Evolutionary conservation across 345 rosid species (phyloP).

Genomic region (Gossypium australe): DNA sequence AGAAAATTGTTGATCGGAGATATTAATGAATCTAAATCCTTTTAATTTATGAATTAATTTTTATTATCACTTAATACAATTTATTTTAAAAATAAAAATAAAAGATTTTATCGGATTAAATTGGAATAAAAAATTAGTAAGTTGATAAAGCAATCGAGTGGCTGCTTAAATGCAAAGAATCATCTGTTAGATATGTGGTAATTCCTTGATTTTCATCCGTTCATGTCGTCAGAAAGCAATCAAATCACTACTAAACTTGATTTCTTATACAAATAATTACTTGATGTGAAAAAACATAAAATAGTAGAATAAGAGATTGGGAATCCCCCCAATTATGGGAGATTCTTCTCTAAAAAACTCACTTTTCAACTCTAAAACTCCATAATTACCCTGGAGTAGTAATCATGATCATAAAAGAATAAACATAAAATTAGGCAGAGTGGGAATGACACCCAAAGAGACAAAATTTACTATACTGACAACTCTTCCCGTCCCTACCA

Average conservation of each 20-base stretch:
- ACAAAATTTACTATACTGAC: not conserved
- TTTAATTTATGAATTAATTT: too few relatives aligned
- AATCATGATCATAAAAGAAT: not conserved
- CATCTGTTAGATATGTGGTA: not conserved
- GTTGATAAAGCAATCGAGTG: too few relatives aligned
- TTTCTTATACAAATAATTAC: not conserved
- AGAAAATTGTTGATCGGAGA: too few relatives aligned
- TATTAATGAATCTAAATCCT: too few relatives aligned
- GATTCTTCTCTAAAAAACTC: not conserved
- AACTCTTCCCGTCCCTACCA: not conserved
- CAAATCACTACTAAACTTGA: not conserved
- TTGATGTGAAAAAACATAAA: not conserved
- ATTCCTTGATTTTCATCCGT: not conserved
- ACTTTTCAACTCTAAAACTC: not conserved
- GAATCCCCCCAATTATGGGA: not conserved
- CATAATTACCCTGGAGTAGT: not conserved
- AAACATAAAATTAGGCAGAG: not conserved
- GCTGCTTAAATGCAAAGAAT: not conserved
- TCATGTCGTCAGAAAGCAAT: not conserved
- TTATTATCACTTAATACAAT: too few relatives aligned
- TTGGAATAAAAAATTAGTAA: too few relatives aligned
- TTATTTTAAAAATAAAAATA: too few relatives aligned
- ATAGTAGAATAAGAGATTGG: not conserved
- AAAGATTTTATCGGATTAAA: too few relatives aligned
- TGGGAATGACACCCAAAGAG: not conserved